Conservation (phyloP, 2,329 filamentous ascomycete species). For the Knufia fluminis region DNA sequence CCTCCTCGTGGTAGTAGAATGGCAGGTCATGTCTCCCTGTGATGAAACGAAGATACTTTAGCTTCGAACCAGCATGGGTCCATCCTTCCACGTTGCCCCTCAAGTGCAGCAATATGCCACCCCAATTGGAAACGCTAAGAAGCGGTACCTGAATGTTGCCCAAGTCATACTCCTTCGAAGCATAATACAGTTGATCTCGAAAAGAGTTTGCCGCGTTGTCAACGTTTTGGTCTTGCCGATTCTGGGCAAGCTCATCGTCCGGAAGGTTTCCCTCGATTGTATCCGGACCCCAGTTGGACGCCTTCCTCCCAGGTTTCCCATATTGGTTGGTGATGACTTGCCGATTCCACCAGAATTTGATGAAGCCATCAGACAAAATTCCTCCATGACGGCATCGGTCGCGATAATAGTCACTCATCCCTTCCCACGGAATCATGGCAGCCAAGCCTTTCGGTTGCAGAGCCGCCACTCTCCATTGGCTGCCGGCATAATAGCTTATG, state of each 20-base stretch:
- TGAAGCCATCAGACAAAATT: slow-evolving; percentile 51
- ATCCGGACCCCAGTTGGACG: slow-evolving; percentile 44
- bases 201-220: slow-evolving; percentile 46
- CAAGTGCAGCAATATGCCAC: slow-evolving; percentile 59
- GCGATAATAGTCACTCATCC: slow-evolving; percentile 48
- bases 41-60: slow-evolving; percentile 62
- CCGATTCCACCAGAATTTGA: slow-evolving; percentile 43
- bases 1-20: slow-evolving; percentile 62
- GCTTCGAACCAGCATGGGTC: slow-evolving; percentile 51
- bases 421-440: slow-evolving; percentile 47
- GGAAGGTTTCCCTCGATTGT: slow-evolving; percentile 33
- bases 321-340: slow-evolving; percentile 58
- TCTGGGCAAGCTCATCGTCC: slow-evolving; percentile 28
- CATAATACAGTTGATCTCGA: slow-evolving; percentile 55
- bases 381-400: slow-evolving; percentile 54
- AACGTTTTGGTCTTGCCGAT: slow-evolving; percentile 34
- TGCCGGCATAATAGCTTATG: slow-evolving; percentile 46
- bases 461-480: slow-evolving; percentile 47
- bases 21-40: slow-evolving; percentile 62
- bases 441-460: slow-evolving; percentile 43
- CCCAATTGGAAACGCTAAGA: slow-evolving; percentile 61
- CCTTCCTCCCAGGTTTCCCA: slow-evolving; percentile 43
- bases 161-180: slow-evolving; percentile 55
- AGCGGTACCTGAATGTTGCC: slow-evolving; percentile 59
- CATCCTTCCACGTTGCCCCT: slow-evolving; percentile 60